Evolutionary conservation across 768 basidiomycete species (phyloP).

Genomic region (Cyclocybe cylindracea): DNA sequence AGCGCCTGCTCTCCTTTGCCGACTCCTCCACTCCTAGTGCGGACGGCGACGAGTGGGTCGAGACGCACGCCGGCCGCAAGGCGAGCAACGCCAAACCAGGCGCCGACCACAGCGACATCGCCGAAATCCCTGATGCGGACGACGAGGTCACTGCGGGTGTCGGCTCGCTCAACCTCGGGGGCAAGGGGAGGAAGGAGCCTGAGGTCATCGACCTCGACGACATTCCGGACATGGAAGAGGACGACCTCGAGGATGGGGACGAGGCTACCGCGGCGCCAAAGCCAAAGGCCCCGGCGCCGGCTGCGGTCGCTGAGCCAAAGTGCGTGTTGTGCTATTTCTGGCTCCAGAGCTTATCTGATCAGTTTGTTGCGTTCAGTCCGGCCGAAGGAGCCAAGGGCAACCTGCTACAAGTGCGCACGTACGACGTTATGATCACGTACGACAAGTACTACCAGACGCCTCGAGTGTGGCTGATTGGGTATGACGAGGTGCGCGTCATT

Average conservation of each 20-base stretch:
- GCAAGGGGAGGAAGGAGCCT: slow-evolving; percentile 26
- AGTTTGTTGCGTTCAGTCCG: slow-evolving; percentile 38
- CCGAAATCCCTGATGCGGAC: slow-evolving; percentile 88
- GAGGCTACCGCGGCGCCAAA: slow-evolving; percentile 78
- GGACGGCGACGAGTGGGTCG: slow-evolving; percentile 93
- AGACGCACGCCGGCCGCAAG: slow-evolving; percentile 89
- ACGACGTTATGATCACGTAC: slow-evolving; percentile 99
- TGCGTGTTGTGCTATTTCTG: slow-evolving; percentile 26
- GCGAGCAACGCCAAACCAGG: slow-evolving; percentile 45
- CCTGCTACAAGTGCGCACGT: slow-evolving; percentile 92
- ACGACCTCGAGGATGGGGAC: slow-evolving; percentile 77
- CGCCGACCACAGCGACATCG: slow-evolving; percentile 65
- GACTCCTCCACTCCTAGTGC: slow-evolving; percentile 54
- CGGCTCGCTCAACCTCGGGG: slow-evolving; percentile 45
- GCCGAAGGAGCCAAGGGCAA: slow-evolving; percentile 75
- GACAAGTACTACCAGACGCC: slow-evolving; percentile 99
- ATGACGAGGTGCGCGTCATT: slow-evolving; percentile 74
- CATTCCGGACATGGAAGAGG: slow-evolving; percentile 98
- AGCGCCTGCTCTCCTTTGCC: slow-evolving; percentile 85
- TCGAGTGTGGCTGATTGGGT: slow-evolving; percentile 95
- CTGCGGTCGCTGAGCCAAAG: slow-evolving; percentile 46
- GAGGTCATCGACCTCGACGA: slow-evolving; percentile 95
- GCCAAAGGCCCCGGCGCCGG: slow-evolving; percentile 39
- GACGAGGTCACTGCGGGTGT: slow-evolving; percentile 49
- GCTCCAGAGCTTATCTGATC: slow-evolving; percentile 1